Evolutionary conservation across 352 stramenopile species (phyloP).

Genomic region (Pythium dissimile): DNA sequence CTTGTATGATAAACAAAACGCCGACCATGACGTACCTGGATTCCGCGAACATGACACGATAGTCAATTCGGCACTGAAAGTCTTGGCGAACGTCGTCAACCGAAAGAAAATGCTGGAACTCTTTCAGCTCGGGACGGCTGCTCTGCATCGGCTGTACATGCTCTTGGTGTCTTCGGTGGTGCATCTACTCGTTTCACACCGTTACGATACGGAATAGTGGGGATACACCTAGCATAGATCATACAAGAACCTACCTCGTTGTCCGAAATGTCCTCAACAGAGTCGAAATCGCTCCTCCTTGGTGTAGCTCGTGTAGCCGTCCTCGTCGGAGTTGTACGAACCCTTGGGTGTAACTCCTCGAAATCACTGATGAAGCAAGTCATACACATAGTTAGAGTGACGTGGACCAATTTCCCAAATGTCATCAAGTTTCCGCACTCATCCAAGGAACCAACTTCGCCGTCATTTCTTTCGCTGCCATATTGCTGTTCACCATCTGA

Average conservation of each 20-base stretch:
- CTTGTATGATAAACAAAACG: background rate
- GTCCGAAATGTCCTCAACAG: constrained; percentile 66
- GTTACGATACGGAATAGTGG: background rate
- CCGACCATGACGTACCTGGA: constrained; percentile 34
- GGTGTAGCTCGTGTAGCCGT: background rate
- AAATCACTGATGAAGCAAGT: background rate
- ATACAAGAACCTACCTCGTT: constrained; percentile 37
- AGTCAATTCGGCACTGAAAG: constrained; percentile 62
- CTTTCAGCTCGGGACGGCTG: constrained; percentile 39
- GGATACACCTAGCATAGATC: background rate
- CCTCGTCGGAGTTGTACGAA: background rate
- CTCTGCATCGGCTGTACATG: constrained; percentile 4
- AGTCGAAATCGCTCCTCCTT: constrained; percentile 12
- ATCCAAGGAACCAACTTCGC: too few relatives aligned
- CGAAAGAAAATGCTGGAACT: constrained; percentile 64
- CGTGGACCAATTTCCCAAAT: background rate
- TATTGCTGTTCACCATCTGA: too few relatives aligned
- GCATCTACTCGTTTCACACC: background rate
- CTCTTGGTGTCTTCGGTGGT: background rate
- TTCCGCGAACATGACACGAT: constrained; percentile 67
- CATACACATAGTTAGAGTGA: background rate
- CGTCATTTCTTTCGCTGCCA: too few relatives aligned
- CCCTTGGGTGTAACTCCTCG: too few relatives aligned
- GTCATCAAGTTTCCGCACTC: too few relatives aligned
- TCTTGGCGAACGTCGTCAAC: constrained; percentile 55